A percentile compares a stretch with the other conserved stretches of the same genome.
phyloP scores from a whole-genome alignment of 805 yeast genomes.

The Candida tallmaniae region DNA sequence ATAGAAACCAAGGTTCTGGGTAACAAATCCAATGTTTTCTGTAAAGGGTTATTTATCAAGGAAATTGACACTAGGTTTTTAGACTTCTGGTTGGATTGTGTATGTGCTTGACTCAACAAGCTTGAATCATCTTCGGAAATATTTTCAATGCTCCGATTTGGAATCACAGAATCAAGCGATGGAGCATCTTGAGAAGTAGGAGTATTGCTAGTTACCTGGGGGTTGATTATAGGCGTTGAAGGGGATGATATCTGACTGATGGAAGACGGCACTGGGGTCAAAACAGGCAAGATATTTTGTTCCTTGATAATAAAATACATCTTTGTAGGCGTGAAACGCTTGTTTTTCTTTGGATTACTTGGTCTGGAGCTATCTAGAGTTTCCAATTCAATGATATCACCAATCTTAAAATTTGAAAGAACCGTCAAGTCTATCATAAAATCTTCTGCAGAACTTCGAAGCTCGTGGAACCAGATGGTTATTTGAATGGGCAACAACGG shows the following conservation, averaged over 20 bases:
- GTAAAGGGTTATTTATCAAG: constrained; percentile 56
- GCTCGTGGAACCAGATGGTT: constrained; percentile 66
- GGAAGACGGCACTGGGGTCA: constrained; percentile 6
- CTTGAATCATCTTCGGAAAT: background rate
- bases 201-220: constrained; percentile 2
- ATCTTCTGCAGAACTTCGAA: constrained; percentile 50
- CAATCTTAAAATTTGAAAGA: constrained; percentile 63
- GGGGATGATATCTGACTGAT: constrained; percentile 3
- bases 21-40: constrained; percentile 56
- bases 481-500: constrained; percentile 30
- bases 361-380: constrained; percentile 17
- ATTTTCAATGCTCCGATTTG: background rate
- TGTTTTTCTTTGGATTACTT: background rate
- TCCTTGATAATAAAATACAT: constrained; percentile 14
- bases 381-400: constrained; percentile 70
- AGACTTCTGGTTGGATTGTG: constrained; percentile 11
- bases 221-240: constrained; percentile 4
- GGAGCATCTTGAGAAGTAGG: constrained; percentile 3
- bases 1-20: constrained; percentile 65
- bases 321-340: constrained; percentile 10
- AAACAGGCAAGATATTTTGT: constrained; percentile 12
- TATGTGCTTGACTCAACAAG: background rate
- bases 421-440: constrained; percentile 59
- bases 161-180: background rate
- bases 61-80: constrained; percentile 44